Conservation (phyloP, 192 early-diverging fungal genomes). For the Chytriomyces hyalinus region DNA sequence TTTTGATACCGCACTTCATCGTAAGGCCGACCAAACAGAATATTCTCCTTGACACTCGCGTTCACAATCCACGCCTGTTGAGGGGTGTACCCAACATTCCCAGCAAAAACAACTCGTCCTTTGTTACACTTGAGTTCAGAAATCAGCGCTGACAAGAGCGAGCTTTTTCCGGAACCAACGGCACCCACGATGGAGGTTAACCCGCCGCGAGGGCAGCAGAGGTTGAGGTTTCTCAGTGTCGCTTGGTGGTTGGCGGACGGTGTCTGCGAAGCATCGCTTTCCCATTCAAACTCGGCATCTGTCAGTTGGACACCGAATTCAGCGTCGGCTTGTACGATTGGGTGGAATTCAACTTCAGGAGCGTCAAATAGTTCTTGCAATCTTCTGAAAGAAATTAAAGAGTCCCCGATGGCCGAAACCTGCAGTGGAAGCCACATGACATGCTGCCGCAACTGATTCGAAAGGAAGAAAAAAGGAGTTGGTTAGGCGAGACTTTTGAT, state of each 20-base stretch:
- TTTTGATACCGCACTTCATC: constrained; percentile 64
- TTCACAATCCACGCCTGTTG: constrained; percentile 64
- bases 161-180: constrained; percentile 84
- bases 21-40: constrained; percentile 71
- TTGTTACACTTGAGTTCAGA: constrained; percentile 72
- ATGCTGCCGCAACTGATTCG: constrained; percentile 46
- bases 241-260: background rate
- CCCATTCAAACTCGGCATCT: constrained; percentile 72
- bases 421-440: constrained; percentile 60
- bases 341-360: constrained; percentile 65
- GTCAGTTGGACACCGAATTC: constrained; percentile 59
- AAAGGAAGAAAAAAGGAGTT: background rate
- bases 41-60: constrained; percentile 66
- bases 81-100: constrained; percentile 60
- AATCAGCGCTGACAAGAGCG: constrained; percentile 77
- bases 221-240: constrained; percentile 49
- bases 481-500: background rate
- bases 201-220: constrained; percentile 53
- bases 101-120: constrained; percentile 42
- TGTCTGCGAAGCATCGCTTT: constrained; percentile 36
- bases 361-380: constrained; percentile 59
- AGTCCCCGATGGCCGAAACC: constrained; percentile 49
- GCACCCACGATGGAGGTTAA: constrained; percentile 81
- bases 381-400: constrained; percentile 49
- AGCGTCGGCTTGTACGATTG: constrained; percentile 47